Base-by-base conservation (phyloP, 2,329 filamentous ascomycete genomes). In the Monilinia polystroma region DNA sequence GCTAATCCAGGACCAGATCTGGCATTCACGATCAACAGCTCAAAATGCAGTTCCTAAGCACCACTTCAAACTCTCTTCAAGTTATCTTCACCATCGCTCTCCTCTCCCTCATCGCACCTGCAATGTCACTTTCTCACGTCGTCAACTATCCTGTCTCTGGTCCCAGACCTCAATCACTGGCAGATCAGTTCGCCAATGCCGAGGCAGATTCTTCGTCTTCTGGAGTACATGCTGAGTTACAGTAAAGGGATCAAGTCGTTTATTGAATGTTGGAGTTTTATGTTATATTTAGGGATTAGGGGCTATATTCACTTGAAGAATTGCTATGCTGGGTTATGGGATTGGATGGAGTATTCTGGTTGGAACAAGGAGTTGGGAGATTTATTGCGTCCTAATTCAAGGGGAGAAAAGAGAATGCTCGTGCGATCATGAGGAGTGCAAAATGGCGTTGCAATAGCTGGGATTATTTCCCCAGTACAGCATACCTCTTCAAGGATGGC, bases 101-200 rank as follows among this genome's bases (percentile, higher is more conserved):
- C 29, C n/a, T 62, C 20, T 3, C 32, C 12, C 29, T 62, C 16
- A 38, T 32, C 14, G 18, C 45, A 26, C 32, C n/a, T 49, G 10
- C 8, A 7, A 6, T 26, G 14, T 47, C 58, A 7, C 58, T 62
- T 41, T 62, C 58, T 12, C 32, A 62, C 18, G 45, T 26, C 4
- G 45, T 62, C 14, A 51, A 35, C 14, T 62, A 62, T 26, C 58
- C 58, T 10, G 58, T 62, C 12, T 51, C 58, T 2, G 58, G 32
- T 3, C 4, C n/a, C 4, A 11, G 3, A 26, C 35, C 14, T 7
- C 29, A 20, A 26, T 38, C 58, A 2, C 32, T 51, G 11, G n/a
- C 32, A 1, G 32, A 51, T 62, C 45, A 62, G 32, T 26, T 51
- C 11, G 47, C 8, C 18, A 8, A 49, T 23, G 45, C 45, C n/a